These are phyloP conservation scores for Knoxia roxburghii DNA, from an alignment of 257 asterid species.

Conservation along the genomic window DNA sequence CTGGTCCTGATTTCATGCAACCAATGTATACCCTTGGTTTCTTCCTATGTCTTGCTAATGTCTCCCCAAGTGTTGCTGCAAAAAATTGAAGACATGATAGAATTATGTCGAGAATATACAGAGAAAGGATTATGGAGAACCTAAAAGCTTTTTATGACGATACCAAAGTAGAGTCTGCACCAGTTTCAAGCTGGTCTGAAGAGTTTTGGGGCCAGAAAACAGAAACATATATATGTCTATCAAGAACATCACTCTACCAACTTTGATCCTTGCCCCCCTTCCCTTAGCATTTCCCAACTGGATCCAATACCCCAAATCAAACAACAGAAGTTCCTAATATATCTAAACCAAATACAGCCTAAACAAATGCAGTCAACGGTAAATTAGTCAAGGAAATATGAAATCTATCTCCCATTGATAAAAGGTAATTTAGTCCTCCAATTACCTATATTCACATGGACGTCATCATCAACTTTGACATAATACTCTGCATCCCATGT, in stretches of 20 bases:
- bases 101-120: background rate
- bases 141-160: background rate
- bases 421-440: background rate
- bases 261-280: background rate
- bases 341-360: background rate
- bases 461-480: conserved; percentile 89
- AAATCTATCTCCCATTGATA: background rate
- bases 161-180: background rate
- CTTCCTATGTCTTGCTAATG: conserved; percentile 58
- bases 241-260: background rate
- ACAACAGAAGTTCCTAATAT: background rate
- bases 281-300: background rate
- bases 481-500: conserved; percentile 91
- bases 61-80: conserved; percentile 85
- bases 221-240: background rate
- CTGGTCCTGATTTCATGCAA: conserved; percentile 97
- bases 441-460: conserved; percentile 88
- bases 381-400: background rate
- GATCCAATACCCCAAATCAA: background rate
- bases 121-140: background rate
- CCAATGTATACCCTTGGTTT: conserved; percentile 73
- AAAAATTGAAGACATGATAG: conserved; percentile 1
- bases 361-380: background rate
- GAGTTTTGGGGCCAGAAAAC: background rate
- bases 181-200: background rate